Base-by-base conservation (phyloP, 139 green algal genomes). In the Chlorella sp. region DNA sequence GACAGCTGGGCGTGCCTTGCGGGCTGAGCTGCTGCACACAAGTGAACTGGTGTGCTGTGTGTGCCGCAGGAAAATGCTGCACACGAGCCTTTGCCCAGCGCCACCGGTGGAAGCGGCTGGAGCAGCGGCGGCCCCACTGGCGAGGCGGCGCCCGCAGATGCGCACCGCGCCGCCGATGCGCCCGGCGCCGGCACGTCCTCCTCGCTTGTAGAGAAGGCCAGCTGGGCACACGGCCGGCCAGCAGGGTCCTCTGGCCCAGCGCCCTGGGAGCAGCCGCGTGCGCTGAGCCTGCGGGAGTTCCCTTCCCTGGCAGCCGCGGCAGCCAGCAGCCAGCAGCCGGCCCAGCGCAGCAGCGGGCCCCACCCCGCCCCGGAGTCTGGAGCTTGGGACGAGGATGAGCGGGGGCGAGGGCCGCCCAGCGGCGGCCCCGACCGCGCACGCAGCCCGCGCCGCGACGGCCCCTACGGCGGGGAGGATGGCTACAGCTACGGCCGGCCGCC, bases 251-350 rank as follows among this genome's bases (percentile, higher is more conserved):
- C 57, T 7, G 55, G 67, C 1, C 36, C 65, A 12, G 57, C 76
- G 21, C 38, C 80, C 56, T 84, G 55, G 55, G 75, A 80, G 64
- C 82, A 36, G 60, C 76, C 51, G 78, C 72, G 79, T 44, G 79
- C 87, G 23, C 86, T 97, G 2, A 97, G 95, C 82, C 89, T 91
- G 1, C 87, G 91, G 38, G 94, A 97, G 84, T 97, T 94, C 69
- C 94, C 94, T 36, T 95, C 86, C 55, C 79, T 96, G 17, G 91
- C 90, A 74, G 91, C 91, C 0, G 91, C 89, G 34, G 89, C 89
- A 9, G 30, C 70, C 0, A 63, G 36, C 30, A 41, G 13, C 25
- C 76, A 82, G 60, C 62, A 65, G 26, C 21, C 26, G 26, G 16
- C 23, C n/a, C 62, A 73, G 38, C 38, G 32, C 63, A 15, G 63